Conservation (phyloP, 768 basidiomycete species). For the Kwoniella dendrophila region DNA sequence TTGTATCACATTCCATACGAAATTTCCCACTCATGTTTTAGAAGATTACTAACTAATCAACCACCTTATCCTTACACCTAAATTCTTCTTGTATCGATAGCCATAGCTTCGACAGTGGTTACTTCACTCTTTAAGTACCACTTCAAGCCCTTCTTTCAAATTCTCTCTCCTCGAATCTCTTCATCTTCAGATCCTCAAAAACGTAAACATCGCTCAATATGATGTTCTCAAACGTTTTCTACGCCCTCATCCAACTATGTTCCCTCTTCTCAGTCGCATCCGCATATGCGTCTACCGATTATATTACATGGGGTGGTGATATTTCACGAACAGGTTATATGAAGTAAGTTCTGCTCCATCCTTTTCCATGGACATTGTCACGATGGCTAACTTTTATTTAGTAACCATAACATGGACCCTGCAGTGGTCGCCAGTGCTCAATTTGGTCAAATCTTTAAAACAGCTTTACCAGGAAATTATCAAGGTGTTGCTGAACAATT, state of each 20-base stretch:
- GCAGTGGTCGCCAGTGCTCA: slow-evolving; percentile 22
- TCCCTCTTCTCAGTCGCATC: slow-evolving; percentile 14
- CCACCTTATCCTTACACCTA: no score
- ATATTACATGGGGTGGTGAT: slow-evolving; percentile 22
- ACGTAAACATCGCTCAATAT: slow-evolving; percentile 1
- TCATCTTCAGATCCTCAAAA: neutral
- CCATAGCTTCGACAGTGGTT: no score
- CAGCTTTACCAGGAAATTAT: slow-evolving; percentile 13
- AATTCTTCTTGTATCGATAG: no score
- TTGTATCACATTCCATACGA: no score
- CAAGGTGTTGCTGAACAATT: slow-evolving; percentile 16
- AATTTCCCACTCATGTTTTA: no score
- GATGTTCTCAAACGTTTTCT: slow-evolving; percentile 13
- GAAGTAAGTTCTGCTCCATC: slow-evolving; percentile 8
- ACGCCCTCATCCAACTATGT: slow-evolving; percentile 9
- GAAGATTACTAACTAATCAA: no score
- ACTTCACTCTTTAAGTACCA: no score
- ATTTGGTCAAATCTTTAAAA: slow-evolving; percentile 25
- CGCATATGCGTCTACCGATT: slow-evolving; percentile 10
- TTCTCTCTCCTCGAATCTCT: neutral
- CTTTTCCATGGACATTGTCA: neutral
- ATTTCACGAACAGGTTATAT: slow-evolving; percentile 17
- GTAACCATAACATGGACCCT: slow-evolving; percentile 26
- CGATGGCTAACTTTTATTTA: neutral
- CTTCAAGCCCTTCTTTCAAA: no score